These are phyloP conservation scores for Dendrobium huoshanense DNA, from an alignment of 106 monocot species.

Conservation along the genomic window DNA sequence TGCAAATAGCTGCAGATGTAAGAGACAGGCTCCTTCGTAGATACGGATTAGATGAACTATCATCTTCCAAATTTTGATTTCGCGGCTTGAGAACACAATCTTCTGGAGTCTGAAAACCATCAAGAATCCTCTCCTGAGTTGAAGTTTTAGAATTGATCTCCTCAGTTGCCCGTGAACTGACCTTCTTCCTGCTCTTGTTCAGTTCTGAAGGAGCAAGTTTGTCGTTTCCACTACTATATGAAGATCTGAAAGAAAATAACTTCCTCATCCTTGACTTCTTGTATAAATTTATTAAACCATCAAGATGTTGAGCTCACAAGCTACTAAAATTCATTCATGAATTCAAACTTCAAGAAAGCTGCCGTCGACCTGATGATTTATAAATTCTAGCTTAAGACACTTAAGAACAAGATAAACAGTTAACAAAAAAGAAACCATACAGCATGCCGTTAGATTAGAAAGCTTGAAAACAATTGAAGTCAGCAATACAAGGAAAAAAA, in stretches of 20 bases:
- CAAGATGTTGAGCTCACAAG: not conserved
- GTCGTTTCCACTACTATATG: conserved; percentile 20
- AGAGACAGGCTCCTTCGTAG: conserved; percentile 52
- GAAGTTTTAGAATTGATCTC: conserved; percentile 12
- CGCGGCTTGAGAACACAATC: conserved; percentile 12
- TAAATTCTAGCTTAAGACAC: not conserved
- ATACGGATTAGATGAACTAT: conserved; percentile 1
- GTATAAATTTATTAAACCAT: not conserved
- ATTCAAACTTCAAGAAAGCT: not conserved
- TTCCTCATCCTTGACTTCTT: conserved; percentile 26
- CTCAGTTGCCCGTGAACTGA: not conserved
- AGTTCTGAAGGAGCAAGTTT: conserved; percentile 8
- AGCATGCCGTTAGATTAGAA: not conserved
- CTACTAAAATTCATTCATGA: not conserved
- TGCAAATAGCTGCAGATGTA: conserved; percentile 27
- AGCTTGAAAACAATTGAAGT: not conserved
- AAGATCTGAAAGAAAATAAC: conserved; percentile 46
- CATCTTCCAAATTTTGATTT: conserved; percentile 12
- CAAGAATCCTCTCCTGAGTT: not conserved
- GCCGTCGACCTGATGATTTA: not conserved
- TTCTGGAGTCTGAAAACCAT: conserved; percentile 10
- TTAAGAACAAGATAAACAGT: not conserved
- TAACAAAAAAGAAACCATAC: not conserved
- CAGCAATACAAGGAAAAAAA: not conserved
- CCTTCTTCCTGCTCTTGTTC: conserved; percentile 9